Base-by-base conservation (phyloP, 441 rosid species). In the Populus hybrid region DNA sequence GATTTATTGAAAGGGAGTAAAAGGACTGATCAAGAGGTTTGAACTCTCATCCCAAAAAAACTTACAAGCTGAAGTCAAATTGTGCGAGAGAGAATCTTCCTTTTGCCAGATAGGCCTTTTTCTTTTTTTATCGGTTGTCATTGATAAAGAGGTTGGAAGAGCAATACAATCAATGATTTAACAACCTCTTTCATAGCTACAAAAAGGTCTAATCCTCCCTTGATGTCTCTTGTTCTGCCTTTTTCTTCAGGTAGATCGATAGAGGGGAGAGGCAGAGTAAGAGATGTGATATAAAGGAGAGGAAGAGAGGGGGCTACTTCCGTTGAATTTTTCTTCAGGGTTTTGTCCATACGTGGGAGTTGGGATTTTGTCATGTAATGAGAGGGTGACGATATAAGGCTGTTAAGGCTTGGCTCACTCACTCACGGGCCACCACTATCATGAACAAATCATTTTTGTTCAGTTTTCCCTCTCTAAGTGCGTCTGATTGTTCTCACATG, bases 341-440 rank as follows among this genome's bases (percentile, higher is more conserved):
- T 61, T 11, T 88, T 88, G 92, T 88, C 87, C 10, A 4, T 73
- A 75, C 75, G 84, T 84, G 87, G 82, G 86, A 79, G 87, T 85
- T 84, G 88, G 80, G 79, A 74, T 84, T 84, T 88, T 80, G 90
- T 84, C 91, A 71, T 73, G 79, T 78, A 74, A 72, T 71, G 40
- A 68, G 29, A 23, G 40, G 75, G 84, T 77, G 82, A 77, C 85
- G 82, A 45, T 75, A 33, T 61, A 70, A 68, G 82, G 83, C 83
- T 85, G 88, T 83, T 79, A 74, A 68, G 77, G 72, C 63, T 83
- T 82, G 85, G 84, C 83, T 81, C 82, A 79, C 80, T 82, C 83
- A 31, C 80, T 84, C 89, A 84, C 81, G 83, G 86, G 80, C 78
- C 79, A 75, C 36, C 65, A 73, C 73, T 64, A 83, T 83, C 85